These are phyloP conservation scores for Bruguiera parviflora DNA, from an alignment of 345 rosid species.

Conservation along the genomic window DNA sequence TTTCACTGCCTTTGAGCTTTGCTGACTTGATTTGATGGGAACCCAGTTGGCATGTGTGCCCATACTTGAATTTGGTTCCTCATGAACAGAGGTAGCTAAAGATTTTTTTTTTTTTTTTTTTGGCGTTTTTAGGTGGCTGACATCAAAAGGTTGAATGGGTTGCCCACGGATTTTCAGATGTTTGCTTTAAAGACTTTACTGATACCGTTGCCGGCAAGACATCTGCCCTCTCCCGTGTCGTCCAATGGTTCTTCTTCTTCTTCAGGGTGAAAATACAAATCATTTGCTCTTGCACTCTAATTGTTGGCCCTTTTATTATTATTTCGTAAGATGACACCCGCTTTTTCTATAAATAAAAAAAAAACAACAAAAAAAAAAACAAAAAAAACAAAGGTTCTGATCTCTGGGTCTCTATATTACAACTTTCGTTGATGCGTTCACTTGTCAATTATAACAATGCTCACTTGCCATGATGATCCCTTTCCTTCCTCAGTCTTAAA, in stretches of 20 bases:
- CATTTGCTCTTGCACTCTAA: constrained; percentile 15
- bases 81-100: too few species aligned
- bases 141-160: constrained; percentile 71
- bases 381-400: too few species aligned
- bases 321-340: too few species aligned
- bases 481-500: too few species aligned
- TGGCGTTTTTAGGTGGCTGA: constrained; percentile 63
- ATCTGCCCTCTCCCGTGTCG: constrained; percentile 65
- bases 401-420: too few species aligned
- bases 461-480: too few species aligned
- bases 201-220: constrained; percentile 86
- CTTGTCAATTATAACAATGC: too few species aligned
- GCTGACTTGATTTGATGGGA: neutral
- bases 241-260: constrained; percentile 30
- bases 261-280: constrained; percentile 24
- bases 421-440: too few species aligned
- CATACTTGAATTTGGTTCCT: neutral
- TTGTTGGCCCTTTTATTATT: neutral
- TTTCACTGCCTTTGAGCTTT: neutral
- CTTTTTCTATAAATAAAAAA: too few species aligned
- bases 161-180: constrained; percentile 86
- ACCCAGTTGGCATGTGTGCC: neutral
- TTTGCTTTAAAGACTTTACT: constrained; percentile 70
- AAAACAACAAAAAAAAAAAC: too few species aligned
- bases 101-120: neutral